Percentiles rank a stretch among this genome's conserved stretches.
Conservation (phyloP, 2,329 filamentous ascomycete genomes). For the Hymenoscyphus infarciens region DNA sequence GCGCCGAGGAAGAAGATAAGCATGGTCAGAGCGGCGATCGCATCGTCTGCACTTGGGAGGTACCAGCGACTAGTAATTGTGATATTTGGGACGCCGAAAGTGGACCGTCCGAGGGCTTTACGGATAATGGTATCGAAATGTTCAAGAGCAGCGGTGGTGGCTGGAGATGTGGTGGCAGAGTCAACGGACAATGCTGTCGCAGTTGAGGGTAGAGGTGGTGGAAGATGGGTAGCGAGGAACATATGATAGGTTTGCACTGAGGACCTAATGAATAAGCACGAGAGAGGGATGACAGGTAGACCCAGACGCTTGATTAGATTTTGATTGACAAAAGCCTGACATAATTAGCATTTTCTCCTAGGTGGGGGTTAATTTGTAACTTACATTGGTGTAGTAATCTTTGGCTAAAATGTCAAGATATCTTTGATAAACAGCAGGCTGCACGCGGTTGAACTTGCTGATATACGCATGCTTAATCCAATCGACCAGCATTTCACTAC, state of each 20-base stretch:
- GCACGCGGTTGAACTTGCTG: constrained; percentile 97
- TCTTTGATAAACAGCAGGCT: constrained; percentile 81
- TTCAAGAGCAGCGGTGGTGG: constrained; percentile 72
- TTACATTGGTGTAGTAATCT: constrained; percentile 92
- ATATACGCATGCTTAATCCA: constrained; percentile 98
- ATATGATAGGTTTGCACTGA: constrained; percentile 97
- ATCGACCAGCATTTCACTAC: constrained; percentile 95
- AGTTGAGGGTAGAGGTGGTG: constrained; percentile 65
- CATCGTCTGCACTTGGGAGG: constrained; percentile 55
- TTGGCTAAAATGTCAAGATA: constrained; percentile 94
- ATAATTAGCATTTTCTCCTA: constrained; percentile 17
- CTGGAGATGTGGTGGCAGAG: constrained; percentile 60
- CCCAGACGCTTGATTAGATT: constrained; percentile 87
- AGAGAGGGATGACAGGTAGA: constrained; percentile 85
- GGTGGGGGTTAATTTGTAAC: constrained; percentile 32
- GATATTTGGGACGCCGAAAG: constrained; percentile 51
- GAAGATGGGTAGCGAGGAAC: constrained; percentile 86
- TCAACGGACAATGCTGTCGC: constrained; percentile 65
- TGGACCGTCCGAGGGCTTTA: constrained; percentile 69
- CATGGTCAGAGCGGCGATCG: constrained; percentile 77
- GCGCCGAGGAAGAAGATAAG: constrained; percentile 78
- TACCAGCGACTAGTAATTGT: constrained; percentile 35
- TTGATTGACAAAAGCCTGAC: constrained; percentile 82
- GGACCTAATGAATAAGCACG: constrained; percentile 91
- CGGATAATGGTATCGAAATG: constrained; percentile 76